Conservation (phyloP, 164 flowering plant genomes). For the Tinospora cordifolia region DNA sequence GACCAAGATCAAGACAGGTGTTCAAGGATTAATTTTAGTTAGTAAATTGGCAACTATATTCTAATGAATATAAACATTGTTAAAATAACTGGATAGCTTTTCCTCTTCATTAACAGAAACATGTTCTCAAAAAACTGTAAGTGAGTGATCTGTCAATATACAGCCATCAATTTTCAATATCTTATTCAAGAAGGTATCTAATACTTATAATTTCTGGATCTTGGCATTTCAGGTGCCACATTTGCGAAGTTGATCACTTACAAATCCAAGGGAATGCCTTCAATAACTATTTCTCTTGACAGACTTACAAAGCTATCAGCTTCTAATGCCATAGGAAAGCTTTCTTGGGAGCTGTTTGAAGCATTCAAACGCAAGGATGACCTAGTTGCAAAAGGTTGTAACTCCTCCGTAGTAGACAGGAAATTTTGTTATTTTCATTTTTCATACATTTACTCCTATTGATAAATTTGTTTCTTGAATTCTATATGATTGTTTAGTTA, state of each 20-base stretch:
- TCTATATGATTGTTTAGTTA: not conserved
- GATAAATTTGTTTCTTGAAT: not conserved
- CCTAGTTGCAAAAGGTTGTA: slow-evolving; percentile 42
- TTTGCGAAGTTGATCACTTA: slow-evolving; percentile 69
- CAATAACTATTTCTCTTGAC: slow-evolving; percentile 46
- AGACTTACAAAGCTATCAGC: slow-evolving; percentile 47
- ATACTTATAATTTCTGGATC: slow-evolving; percentile 1
- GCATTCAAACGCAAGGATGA: slow-evolving; percentile 33
- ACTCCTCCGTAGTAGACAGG: not conserved
- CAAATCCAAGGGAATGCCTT: slow-evolving; percentile 79
- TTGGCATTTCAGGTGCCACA: slow-evolving; percentile 34
- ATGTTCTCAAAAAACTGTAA: not conserved
- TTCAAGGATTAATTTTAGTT: not conserved
- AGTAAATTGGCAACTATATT: not conserved
- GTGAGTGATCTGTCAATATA: not conserved
- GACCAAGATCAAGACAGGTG: not conserved
- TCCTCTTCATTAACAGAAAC: not conserved
- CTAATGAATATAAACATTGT: not conserved
- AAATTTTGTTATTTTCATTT: not conserved
- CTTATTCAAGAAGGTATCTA: not conserved
- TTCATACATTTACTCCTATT: not conserved
- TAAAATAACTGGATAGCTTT: not conserved
- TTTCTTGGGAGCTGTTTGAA: slow-evolving; percentile 51
- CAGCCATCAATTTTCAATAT: not conserved
- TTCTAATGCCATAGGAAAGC: slow-evolving; percentile 48